Evolutionary conservation across 768 basidiomycete genomes (phyloP).

Genomic region (Chalciporus chontae): DNA sequence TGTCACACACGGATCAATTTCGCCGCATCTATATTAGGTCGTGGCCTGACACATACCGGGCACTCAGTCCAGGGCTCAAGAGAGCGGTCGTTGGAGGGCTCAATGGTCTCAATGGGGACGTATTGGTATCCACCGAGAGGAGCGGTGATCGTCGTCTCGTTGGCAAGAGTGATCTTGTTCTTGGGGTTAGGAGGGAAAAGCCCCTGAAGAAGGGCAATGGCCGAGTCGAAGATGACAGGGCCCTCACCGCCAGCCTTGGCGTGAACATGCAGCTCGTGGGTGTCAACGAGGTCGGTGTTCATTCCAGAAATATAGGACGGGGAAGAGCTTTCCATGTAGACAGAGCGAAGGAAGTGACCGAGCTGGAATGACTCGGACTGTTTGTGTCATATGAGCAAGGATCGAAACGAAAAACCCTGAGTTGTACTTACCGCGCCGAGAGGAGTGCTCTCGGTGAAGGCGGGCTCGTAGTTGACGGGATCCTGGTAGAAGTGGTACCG

Average conservation of each 20-base stretch:
- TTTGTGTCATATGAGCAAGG: neutral
- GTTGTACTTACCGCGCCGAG: conserved; percentile 58
- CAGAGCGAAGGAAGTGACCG: conserved; percentile 56
- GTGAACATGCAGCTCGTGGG: conserved; percentile 67
- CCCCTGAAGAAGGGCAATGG: conserved; percentile 81
- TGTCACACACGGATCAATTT: conserved; percentile 10
- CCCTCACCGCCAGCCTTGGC: conserved; percentile 86
- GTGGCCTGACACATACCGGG: conserved; percentile 36
- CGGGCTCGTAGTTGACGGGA: conserved; percentile 60
- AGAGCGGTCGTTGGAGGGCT: conserved; percentile 77
- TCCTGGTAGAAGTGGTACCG: conserved; percentile 67
- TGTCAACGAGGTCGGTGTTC: conserved; percentile 65
- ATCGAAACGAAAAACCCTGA: neutral
- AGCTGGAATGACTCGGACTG: conserved; percentile 69
- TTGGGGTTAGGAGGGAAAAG: conserved; percentile 76
- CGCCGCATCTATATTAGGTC: neutral
- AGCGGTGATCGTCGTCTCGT: conserved; percentile 65
- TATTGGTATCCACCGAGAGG: conserved; percentile 87
- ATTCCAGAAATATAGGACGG: conserved; percentile 67
- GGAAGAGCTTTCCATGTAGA: conserved; percentile 65
- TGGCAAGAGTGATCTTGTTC: conserved; percentile 74
- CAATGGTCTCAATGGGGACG: conserved; percentile 85
- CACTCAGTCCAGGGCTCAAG: conserved; percentile 78
- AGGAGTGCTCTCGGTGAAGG: conserved; percentile 67
- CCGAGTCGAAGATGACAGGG: conserved; percentile 82